Evolutionary conservation across 179 eudicot species (phyloP), one percentile per base, ranked within the genome.

Genomic region (Heliamphora pulchella): DNA sequence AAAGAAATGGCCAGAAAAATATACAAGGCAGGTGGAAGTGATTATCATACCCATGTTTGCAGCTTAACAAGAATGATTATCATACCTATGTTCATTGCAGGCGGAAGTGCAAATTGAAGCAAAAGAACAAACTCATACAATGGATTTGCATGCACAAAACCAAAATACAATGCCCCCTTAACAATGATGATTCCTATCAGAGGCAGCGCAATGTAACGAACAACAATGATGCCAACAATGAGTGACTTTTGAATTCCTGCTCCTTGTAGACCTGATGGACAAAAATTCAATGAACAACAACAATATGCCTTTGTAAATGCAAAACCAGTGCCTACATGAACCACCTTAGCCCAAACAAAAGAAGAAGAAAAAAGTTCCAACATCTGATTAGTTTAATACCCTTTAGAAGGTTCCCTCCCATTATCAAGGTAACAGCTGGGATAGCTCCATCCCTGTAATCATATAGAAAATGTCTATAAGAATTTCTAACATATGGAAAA

Each of bases 41-140:
- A 31, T 31, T 31, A 31, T 31, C 31, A 0, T 31, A 31, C 31
- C 31, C 31, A 64, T 11, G 43, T 39, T 1, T 18, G 44, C 50
- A 59, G 48, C 50, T 14, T 2, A 75, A 54, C 18, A 64, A 70
- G 22, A 63, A 53, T 43, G 57, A 39, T 53, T 2, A 22, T 11
- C 58, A n/a, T 85, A 90, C 97, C 94, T 53, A 90, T 90, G 79
- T 89, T 89, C 89, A 93, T 88, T 17, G 95, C 97, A 41, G 97
- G 95, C 67, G 96, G 96, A 76, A 93, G 85, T 8, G 94, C 92
- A 86, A 84, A 93, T 69, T 93, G 97, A 50, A 93, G 88, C 87
- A 93, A 75, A 75, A 93, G 97, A 81, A 91, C 87, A 75, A 91
- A 93, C 74, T 86, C 86, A 79, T 91, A 91, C 74, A 93, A 80